Conservation (phyloP, 345 rosid species). For the Arabidopsis arenosa region DNA sequence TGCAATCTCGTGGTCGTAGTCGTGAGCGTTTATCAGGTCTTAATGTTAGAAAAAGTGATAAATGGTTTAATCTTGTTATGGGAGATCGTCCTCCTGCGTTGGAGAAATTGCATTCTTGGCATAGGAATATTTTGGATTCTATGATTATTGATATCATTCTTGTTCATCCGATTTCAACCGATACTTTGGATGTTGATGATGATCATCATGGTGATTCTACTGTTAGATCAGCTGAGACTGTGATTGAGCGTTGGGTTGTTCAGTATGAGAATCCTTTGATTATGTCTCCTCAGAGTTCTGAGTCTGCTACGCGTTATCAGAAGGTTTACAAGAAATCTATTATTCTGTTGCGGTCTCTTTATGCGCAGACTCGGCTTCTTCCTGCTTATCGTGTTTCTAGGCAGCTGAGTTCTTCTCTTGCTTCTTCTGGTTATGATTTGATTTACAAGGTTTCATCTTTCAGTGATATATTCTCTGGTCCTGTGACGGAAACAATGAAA, state of each 20-base stretch:
- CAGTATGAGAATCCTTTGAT: constrained; percentile 66
- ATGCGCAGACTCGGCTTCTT: constrained; percentile 75
- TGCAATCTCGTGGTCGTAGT: constrained; percentile 53
- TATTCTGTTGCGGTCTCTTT: constrained; percentile 72
- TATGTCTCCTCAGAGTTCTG: constrained; percentile 52
- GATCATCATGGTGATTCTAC: constrained; percentile 23
- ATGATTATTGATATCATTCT: constrained; percentile 86
- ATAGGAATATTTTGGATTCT: constrained; percentile 68
- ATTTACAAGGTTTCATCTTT: constrained; percentile 86
- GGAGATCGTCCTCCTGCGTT: constrained; percentile 82
- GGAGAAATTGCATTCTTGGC: constrained; percentile 79
- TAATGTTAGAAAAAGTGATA: constrained; percentile 71
- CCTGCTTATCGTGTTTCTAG: constrained; percentile 78
- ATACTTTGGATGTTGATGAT: constrained; percentile 43
- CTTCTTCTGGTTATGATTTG: constrained; percentile 64
- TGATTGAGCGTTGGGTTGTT: constrained; percentile 88
- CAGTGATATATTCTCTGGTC: constrained; percentile 66
- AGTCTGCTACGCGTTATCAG: constrained; percentile 59
- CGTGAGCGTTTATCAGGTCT: constrained; percentile 47
- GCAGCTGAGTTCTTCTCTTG: constrained; percentile 64
- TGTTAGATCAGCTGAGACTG: constrained; percentile 55
- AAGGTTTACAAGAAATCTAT: constrained; percentile 85
- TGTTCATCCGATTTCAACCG: constrained; percentile 53
- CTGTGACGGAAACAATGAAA: constrained; percentile 61
- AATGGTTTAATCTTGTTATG: constrained; percentile 86